Conservation (phyloP, 2,329 filamentous ascomycete genomes). For the Paraphoma chrysanthemicola region DNA sequence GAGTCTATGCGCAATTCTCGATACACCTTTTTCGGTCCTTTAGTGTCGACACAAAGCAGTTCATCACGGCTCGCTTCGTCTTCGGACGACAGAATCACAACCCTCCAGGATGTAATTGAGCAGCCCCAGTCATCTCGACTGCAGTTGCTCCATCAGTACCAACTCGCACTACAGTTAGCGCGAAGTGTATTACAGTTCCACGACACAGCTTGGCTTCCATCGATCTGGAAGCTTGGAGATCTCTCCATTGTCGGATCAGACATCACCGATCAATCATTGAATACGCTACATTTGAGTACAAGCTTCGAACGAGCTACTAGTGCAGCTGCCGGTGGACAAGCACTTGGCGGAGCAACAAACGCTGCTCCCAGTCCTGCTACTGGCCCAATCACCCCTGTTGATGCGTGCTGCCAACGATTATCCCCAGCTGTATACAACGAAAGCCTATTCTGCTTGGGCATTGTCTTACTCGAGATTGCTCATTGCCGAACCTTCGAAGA, state of each 20-base stretch:
- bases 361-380: background rate
- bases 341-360: background rate
- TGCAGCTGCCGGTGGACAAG: background rate
- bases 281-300: background rate
- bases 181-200: background rate
- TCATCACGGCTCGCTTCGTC: background rate
- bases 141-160: background rate
- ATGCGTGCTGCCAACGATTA: background rate
- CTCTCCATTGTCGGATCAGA: background rate
- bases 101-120: background rate
- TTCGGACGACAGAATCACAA: background rate
- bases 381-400: background rate
- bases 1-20: background rate
- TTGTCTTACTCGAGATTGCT: slow-evolving; percentile 11
- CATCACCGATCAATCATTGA: background rate
- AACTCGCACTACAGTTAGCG: background rate
- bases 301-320: background rate
- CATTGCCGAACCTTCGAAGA: slow-evolving; percentile 8
- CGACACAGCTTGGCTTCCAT: background rate
- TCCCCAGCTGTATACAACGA: slow-evolving; percentile 6
- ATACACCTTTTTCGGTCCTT: background rate
- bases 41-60: background rate
- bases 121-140: background rate
- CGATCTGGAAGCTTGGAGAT: background rate
- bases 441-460: slow-evolving; percentile 9